Percentiles rank a stretch among this genome's conserved stretches.
Evolutionary conservation across 176 grass and related monocot species (phyloP).

Genomic region (Zoysia pacifica): DNA sequence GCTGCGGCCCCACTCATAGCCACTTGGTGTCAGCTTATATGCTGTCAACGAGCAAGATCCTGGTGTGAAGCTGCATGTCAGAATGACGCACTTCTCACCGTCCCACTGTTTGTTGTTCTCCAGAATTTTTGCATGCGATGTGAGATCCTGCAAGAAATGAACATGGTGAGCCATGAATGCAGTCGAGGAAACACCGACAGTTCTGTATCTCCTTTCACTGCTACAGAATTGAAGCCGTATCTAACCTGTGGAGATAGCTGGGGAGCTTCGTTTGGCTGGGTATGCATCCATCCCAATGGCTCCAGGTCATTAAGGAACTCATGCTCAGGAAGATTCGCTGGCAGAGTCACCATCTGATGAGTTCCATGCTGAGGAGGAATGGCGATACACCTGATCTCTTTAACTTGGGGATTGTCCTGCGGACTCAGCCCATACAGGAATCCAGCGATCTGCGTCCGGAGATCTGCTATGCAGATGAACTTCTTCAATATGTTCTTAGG

Average conservation of each 20-base stretch:
- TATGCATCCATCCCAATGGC: slow-evolving; percentile 97
- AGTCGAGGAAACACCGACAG: neutral
- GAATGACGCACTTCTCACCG: slow-evolving; percentile 95
- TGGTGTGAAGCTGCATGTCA: slow-evolving; percentile 96
- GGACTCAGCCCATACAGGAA: slow-evolving; percentile 93
- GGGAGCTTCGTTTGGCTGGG: slow-evolving; percentile 95
- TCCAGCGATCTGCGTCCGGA: slow-evolving; percentile 83
- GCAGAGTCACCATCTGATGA: slow-evolving; percentile 93
- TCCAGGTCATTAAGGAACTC: slow-evolving; percentile 96
- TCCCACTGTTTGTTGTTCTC: slow-evolving; percentile 98
- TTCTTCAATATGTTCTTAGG: slow-evolving; percentile 99
- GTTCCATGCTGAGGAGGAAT: slow-evolving; percentile 92
- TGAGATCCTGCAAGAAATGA: slow-evolving; percentile 72
- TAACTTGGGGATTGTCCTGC: slow-evolving; percentile 95
- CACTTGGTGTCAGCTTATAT: slow-evolving; percentile 90
- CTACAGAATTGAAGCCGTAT: neutral
- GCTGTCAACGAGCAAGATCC: slow-evolving; percentile 96
- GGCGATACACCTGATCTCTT: slow-evolving; percentile 94
- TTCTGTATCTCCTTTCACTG: neutral
- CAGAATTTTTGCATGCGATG: slow-evolving; percentile 72
- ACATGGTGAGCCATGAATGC: slow-evolving; percentile 4
- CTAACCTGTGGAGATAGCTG: slow-evolving; percentile 95
- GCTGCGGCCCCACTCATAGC: slow-evolving; percentile 91
- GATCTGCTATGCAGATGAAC: slow-evolving; percentile 99
- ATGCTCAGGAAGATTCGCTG: slow-evolving; percentile 86